phyloP scores from a whole-genome alignment of 768 basidiomycete genomes.

The Phallus indusiatus region DNA sequence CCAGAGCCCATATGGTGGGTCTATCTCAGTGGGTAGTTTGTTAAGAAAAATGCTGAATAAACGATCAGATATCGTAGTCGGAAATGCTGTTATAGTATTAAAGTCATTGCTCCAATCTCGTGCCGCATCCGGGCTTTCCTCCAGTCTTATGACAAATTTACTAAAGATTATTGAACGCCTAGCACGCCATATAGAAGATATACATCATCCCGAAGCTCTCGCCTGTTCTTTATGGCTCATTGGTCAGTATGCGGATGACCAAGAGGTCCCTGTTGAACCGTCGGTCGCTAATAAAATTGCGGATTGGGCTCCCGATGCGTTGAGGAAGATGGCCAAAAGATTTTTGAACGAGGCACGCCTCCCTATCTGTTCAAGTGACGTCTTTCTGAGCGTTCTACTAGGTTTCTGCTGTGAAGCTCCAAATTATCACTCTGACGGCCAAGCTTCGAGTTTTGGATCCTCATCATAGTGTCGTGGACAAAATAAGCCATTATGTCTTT shows the following conservation, averaged over 20 bases:
- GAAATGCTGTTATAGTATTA: conserved; percentile 74
- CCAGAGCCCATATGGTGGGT: conserved; percentile 61
- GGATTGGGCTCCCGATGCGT: conserved; percentile 81
- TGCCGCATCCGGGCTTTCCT: conserved; percentile 37
- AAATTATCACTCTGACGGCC: conserved; percentile 75
- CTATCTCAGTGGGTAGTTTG: not conserved
- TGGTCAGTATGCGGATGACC: conserved; percentile 65
- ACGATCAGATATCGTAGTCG: conserved; percentile 59
- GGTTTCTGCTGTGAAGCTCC: conserved; percentile 66
- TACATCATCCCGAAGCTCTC: conserved; percentile 69
- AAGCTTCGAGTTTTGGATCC: conserved; percentile 71
- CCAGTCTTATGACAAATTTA: conserved; percentile 18
- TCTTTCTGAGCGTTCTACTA: conserved; percentile 21
- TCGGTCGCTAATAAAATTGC: conserved; percentile 47
- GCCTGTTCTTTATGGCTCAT: conserved; percentile 91
- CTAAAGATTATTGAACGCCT: conserved; percentile 69
- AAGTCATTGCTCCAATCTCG: conserved; percentile 65
- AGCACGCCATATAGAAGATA: conserved; percentile 67
- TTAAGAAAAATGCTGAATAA: not conserved
- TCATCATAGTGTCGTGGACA: conserved; percentile 24
- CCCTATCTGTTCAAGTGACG: not conserved
- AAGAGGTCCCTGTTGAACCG: conserved; percentile 13
- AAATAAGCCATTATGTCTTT: conserved; percentile 66
- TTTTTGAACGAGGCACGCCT: conserved; percentile 59
- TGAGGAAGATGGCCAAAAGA: conserved; percentile 67